Base-by-base conservation (phyloP, 768 basidiomycete species). In the Xerocomellus intermedius region DNA sequence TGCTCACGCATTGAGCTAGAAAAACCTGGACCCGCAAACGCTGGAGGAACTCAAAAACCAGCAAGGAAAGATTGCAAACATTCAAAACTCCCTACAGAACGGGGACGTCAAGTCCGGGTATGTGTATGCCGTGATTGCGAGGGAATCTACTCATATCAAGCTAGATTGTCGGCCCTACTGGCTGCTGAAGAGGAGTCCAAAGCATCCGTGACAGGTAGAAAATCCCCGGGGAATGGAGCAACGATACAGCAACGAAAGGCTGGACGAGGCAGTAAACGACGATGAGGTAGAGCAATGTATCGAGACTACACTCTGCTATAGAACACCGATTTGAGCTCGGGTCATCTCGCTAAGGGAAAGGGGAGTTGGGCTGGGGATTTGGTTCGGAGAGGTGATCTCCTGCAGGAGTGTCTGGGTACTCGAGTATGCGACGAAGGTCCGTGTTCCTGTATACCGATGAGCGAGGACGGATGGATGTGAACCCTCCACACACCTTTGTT, bases 21-120 rank as follows among this genome's bases (percentile, higher is more conserved):
- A 88, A 78, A 87, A 86, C 52, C 67, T 91, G 74, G 89, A 91
- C 62, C 86, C 87, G 1, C 84, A 86, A 63, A 71, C 80, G 9
- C 67, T 88, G 56, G 79, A 86, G 59, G 87, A 86, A 46, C 75
- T 89, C 55, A 82, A 82, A 57, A 78, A 74, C 57, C 81, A 81
- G 39, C 86, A 87, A 60, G 81, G 77, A 19, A 83, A 79, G 67
- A 70, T 84, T 63, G 65, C 75, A n/a, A 75, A 66, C 36, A 67
- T 83, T 26, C 86, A 86, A 60, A 81, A 67, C 61, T 80, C 85
- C 2, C 58, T 87, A 37, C 76, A 81, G 39, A 81, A 69, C 48
- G 85, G 84, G 17, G 84, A 87, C 58, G 59, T 83, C 58, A 83
- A 79, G 60, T 75, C 77, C 14, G 80, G 84, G 85, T 86, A 60